Evolutionary conservation across 2,329 filamentous ascomycete species (phyloP), one percentile per base, ranked within the genome.

Genomic region (Ambrosiella cleistominuta): DNA sequence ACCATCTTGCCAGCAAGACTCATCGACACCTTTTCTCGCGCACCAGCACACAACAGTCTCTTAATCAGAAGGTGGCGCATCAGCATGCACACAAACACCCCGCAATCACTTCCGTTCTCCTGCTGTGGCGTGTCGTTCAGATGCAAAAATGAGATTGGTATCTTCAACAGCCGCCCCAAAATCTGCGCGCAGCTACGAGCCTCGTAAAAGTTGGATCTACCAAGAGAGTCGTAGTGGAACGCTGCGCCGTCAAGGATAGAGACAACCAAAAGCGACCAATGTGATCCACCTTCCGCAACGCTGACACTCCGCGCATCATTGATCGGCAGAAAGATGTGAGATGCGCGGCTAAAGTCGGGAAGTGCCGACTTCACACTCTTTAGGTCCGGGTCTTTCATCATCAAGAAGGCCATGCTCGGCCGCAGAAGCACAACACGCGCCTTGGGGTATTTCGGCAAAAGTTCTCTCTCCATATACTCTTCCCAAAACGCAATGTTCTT

Each of bases 401-500:
- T 80, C 70, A 97, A 82, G 68, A 93, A 94, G 58, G 87, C 84
- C 86, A 97, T 95, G 66, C 84, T 87, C 0, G 93, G 93, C 11
- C 91, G 86, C 36, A 98, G 82, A 59, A 98, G 86, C 61, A 91
- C 78, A 68, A 98, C 95, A 62, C 88, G 81, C 17, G 88, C 88
- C 66, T 86, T 82, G 8, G 87, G 86, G 67, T 86, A 95, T 64
- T 82, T 80, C 37, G 76, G 75, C 36, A 98, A 82, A 61, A 88
- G 83, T 73, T 97, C 91, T 62, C 83, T 87, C 70, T 98, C 93
- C 63, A 98, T 82, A 68, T 86, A 95, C 78, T 97, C 91, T 77
- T 97, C 87, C 91, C 93, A 98, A 68, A 98, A 97, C 55, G 88
- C 85, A 64, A 98, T 97, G 65, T 89, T 90, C 86, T 91, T 17